Evolutionary conservation across 1,284 basidiomycete genomes (phyloP).

Genomic region (Trametes pubescens): DNA sequence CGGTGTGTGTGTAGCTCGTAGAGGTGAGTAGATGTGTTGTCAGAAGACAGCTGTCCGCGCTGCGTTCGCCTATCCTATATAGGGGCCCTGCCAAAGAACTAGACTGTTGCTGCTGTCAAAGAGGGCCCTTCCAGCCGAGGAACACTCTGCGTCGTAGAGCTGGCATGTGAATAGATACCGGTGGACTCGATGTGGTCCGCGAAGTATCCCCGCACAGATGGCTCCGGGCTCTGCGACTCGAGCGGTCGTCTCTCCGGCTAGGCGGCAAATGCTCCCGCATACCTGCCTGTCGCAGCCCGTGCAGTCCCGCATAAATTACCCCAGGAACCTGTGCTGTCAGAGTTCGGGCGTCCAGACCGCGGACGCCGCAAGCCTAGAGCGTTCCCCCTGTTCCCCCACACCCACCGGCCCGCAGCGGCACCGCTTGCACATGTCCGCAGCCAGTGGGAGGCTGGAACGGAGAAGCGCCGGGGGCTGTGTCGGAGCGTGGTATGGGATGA

Average conservation of each 20-base stretch:
- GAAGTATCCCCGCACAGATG: conserved; percentile 16
- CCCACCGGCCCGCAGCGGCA: conserved; percentile 6
- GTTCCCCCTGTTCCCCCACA: not conserved
- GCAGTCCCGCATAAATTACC: too few species aligned
- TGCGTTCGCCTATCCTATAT: not conserved
- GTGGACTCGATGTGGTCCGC: conserved; percentile 14
- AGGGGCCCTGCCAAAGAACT: not conserved
- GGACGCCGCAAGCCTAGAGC: not conserved
- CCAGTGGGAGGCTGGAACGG: not conserved
- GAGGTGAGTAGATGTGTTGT: not conserved
- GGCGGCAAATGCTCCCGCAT: not conserved
- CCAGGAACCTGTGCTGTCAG: not conserved
- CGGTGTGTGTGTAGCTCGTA: not conserved
- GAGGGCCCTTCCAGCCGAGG: conserved; percentile 10
- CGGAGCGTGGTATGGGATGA: not conserved
- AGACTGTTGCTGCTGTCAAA: conserved; percentile 5
- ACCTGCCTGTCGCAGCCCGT: not conserved
- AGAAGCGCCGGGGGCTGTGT: conserved; percentile 18
- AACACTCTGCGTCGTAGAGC: not conserved
- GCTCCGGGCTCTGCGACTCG: conserved; percentile 10
- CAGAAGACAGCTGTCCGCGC: not conserved
- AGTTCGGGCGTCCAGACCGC: not conserved
- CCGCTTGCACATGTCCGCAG: conserved; percentile 9
- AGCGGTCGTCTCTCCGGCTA: not conserved
- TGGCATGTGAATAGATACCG: not conserved